phyloP scores from a whole-genome alignment of 1,139 yeast genomes.

The Casaregolazyma lundiana region DNA sequence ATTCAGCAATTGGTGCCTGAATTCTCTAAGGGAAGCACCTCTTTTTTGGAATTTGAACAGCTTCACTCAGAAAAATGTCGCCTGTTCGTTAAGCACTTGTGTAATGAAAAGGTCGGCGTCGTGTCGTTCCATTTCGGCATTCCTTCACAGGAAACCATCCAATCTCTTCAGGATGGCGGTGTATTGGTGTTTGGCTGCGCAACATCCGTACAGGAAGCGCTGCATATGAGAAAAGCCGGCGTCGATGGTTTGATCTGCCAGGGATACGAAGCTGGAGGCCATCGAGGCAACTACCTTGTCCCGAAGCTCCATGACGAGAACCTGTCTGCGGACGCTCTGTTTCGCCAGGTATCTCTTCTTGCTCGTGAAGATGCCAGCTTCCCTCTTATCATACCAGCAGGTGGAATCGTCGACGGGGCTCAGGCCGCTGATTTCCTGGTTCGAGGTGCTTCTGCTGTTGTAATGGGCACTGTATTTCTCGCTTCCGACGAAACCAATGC shows the following conservation, averaged over 20 bases:
- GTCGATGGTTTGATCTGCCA: slow-evolving; percentile 45
- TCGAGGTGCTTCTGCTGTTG: slow-evolving; percentile 42
- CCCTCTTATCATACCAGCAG: slow-evolving; percentile 38
- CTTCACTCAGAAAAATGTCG: slow-evolving; percentile 11
- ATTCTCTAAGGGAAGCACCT: background rate
- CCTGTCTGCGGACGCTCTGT: background rate
- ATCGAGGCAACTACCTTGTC: slow-evolving; percentile 35
- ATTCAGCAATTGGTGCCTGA: background rate
- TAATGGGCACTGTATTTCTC: slow-evolving; percentile 32
- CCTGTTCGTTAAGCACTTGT: background rate
- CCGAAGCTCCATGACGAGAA: background rate
- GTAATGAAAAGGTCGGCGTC: slow-evolving; percentile 17
- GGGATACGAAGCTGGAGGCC: slow-evolving; percentile 54
- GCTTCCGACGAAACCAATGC: slow-evolving; percentile 10
- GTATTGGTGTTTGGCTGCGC: slow-evolving; percentile 41
- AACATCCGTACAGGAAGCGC: slow-evolving; percentile 42
- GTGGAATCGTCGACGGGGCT: slow-evolving; percentile 41
- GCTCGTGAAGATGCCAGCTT: slow-evolving; percentile 18
- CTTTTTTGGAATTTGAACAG: slow-evolving; percentile 27
- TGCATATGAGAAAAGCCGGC: slow-evolving; percentile 28
- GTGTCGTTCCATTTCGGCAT: slow-evolving; percentile 45
- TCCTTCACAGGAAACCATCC: slow-evolving; percentile 33
- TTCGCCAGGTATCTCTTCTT: background rate
- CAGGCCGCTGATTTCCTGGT: slow-evolving; percentile 32
- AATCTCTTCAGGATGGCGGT: slow-evolving; percentile 29